Percentiles rank a stretch among this genome's conserved stretches.
phyloP scores from a whole-genome alignment of 192 early-diverging fungal species.

The Piromyces finnis region DNA sequence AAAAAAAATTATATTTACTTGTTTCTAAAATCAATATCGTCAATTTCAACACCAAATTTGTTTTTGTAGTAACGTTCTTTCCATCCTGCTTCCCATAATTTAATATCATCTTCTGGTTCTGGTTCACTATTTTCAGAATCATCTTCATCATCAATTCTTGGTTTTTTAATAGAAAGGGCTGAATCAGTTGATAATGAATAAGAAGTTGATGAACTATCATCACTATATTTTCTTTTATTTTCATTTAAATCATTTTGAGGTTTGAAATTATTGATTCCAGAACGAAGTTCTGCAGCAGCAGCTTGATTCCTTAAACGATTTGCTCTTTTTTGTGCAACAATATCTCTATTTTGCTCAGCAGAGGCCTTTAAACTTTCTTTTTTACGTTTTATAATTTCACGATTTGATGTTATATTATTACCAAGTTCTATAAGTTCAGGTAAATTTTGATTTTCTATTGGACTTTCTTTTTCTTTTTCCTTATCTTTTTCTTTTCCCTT shows the following conservation, averaged over 20 bases:
- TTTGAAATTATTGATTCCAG: neutral
- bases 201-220: neutral
- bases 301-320: neutral
- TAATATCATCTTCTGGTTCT: slow-evolving; percentile 37
- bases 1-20: neutral
- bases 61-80: slow-evolving; percentile 64
- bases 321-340: neutral
- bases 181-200: neutral
- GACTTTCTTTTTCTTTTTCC: neutral
- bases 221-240: neutral
- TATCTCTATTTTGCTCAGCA: neutral
- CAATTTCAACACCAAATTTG: slow-evolving; percentile 45
- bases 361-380: neutral
- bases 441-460: neutral
- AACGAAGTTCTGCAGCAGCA: neutral
- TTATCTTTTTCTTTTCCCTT: neutral
- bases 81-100: slow-evolving; percentile 61
- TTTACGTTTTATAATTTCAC: neutral
- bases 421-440: neutral
- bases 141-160: neutral
- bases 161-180: neutral
- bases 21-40: slow-evolving; percentile 7
- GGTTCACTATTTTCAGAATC: slow-evolving; percentile 14
- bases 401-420: neutral
- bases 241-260: neutral